A percentile compares a stretch with the other conserved stretches of the same genome.
Evolutionary conservation across 306 rosid species (phyloP).

Genomic region (Citrullus colocynthis): DNA sequence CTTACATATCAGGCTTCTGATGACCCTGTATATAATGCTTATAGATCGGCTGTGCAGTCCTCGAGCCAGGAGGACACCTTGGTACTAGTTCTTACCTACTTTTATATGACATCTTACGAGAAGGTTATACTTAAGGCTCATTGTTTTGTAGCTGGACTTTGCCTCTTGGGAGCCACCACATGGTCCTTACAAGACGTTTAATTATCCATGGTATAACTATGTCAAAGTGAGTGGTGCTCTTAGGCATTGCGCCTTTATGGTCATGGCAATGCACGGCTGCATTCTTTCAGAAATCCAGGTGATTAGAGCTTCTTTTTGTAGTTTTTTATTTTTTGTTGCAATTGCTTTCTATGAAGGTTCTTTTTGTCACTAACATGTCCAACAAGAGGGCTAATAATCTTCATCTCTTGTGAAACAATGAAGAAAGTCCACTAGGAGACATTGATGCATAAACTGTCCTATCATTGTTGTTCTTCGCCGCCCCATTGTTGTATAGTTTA

Average conservation of each 20-base stretch:
- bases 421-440: neutral
- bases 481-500: neutral
- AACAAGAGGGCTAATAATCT: neutral
- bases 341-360: neutral
- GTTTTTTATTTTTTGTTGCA: too few species aligned
- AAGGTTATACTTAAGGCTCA: neutral
- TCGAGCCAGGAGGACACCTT: slow-evolving; percentile 79
- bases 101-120: neutral
- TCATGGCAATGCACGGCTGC: slow-evolving; percentile 99
- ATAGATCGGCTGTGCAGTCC: slow-evolving; percentile 82
- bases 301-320: slow-evolving; percentile 4
- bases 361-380: neutral
- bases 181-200: slow-evolving; percentile 62
- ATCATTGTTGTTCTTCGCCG: neutral
- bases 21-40: slow-evolving; percentile 73
- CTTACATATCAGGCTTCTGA: slow-evolving; percentile 86
- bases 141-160: slow-evolving; percentile 61
- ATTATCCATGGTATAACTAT: slow-evolving; percentile 84
- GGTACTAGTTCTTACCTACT: slow-evolving; percentile 31
- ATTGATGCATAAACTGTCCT: neutral
- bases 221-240: slow-evolving; percentile 88
- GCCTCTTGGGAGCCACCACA: slow-evolving; percentile 99
- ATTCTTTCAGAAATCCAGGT: slow-evolving; percentile 97
- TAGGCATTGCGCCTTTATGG: slow-evolving; percentile 90
- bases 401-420: neutral